These are phyloP conservation scores for Aaosphaeria pasadenensis DNA, from an alignment of 2,329 filamentous ascomycete species.

Conservation along the genomic window DNA sequence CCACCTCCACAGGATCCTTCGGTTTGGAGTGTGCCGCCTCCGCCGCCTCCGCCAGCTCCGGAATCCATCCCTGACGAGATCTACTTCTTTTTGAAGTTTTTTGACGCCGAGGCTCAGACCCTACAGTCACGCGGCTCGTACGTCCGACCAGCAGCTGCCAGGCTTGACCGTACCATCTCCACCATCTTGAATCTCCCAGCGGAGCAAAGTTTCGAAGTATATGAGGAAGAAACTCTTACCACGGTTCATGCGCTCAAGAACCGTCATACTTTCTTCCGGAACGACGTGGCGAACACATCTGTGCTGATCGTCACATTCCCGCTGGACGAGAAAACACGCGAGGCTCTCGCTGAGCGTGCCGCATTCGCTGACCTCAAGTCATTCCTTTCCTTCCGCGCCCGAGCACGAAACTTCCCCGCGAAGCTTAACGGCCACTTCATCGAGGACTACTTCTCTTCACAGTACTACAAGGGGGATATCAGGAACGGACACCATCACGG, in stretches of 20 bases:
- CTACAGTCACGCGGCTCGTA: constrained; percentile 32
- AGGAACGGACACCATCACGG: constrained; percentile 52
- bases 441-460: constrained; percentile 52
- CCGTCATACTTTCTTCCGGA: constrained; percentile 30
- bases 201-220: constrained; percentile 46
- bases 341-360: constrained; percentile 28
- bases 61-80: constrained; percentile 29
- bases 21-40: constrained; percentile 4
- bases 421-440: constrained; percentile 45
- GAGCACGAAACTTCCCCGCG: constrained; percentile 44
- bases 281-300: constrained; percentile 28
- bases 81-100: constrained; percentile 41
- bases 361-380: constrained; percentile 33
- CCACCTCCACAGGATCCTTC: constrained; percentile 10
- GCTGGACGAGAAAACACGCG: constrained; percentile 24
- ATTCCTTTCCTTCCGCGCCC: constrained; percentile 44
- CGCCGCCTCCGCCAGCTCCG: constrained; percentile 15
- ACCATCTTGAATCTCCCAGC: constrained; percentile 24
- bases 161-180: constrained; percentile 32
- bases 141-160: constrained; percentile 26
- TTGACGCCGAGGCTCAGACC: constrained; percentile 33
- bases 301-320: constrained; percentile 32
- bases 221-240: constrained; percentile 44
- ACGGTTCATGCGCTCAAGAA: constrained; percentile 25
- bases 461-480: constrained; percentile 54